A percentile compares a stretch with the other conserved stretches of the same genome.
These are phyloP conservation scores for Leccinum sublutescens DNA, from an alignment of 768 basidiomycete species.

Conservation along the genomic window DNA sequence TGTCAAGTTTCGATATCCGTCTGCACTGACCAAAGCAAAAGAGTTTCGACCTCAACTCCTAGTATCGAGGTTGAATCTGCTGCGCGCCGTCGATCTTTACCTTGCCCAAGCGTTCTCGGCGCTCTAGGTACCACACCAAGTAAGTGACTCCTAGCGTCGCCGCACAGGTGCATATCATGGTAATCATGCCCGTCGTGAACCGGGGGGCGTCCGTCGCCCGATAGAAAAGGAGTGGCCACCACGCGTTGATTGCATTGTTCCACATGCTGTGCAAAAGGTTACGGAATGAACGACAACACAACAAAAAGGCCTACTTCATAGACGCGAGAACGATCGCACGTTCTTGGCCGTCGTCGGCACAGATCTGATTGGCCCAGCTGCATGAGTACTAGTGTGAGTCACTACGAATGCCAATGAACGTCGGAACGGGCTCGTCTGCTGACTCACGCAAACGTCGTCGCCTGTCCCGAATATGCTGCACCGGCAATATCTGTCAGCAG, in stretches of 20 bases:
- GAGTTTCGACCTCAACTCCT: neutral
- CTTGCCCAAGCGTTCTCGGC: slow-evolving; percentile 29
- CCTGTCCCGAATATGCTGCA: slow-evolving; percentile 73
- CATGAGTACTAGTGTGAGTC: slow-evolving; percentile 1
- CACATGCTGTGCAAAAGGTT: slow-evolving; percentile 47
- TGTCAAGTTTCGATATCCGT: neutral
- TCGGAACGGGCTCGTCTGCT: neutral
- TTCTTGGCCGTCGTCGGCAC: slow-evolving; percentile 68
- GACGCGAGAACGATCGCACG: slow-evolving; percentile 67
- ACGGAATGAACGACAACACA: neutral
- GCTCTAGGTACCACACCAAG: slow-evolving; percentile 56
- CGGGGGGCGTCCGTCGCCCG: slow-evolving; percentile 69
- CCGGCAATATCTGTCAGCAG: slow-evolving; percentile 49
- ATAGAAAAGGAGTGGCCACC: slow-evolving; percentile 72
- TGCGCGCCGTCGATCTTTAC: neutral
- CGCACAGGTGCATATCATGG: slow-evolving; percentile 57
- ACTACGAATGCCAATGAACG: neutral
- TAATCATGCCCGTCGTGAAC: slow-evolving; percentile 67
- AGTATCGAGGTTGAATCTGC: neutral
- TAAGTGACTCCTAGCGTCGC: slow-evolving; percentile 57
- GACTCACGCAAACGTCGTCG: slow-evolving; percentile 68
- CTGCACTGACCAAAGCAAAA: neutral
- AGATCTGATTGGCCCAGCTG: slow-evolving; percentile 80
- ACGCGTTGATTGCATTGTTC: slow-evolving; percentile 66
- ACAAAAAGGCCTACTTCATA: slow-evolving; percentile 55